Evolutionary conservation across 805 yeast species (phyloP), one percentile per base, ranked within the genome.

Genomic region (Maudiozyma saulgeensis): DNA sequence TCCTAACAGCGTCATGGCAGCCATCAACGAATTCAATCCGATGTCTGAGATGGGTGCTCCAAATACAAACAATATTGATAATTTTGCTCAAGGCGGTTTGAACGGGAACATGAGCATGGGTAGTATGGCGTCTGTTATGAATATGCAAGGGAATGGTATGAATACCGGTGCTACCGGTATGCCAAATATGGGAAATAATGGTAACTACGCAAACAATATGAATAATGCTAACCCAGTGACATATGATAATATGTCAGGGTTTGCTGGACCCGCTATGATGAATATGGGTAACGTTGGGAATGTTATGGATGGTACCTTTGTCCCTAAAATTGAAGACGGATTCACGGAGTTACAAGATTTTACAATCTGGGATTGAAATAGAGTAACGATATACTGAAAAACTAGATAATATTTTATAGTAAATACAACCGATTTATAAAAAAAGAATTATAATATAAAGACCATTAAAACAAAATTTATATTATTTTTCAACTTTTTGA

Each of bases 1-100:
- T 43, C 63, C 67, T 21, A 57, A 65, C 1, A 59, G 59, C 45
- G 54, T 64, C 12, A 60, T 61, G 26, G 68, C 63, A 45, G 68
- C 67, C 1, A 46, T 49, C 8, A 49, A 44, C 23, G 47, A 48
- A 35, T 48, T 44, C 16, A 44, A 48, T 44, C 50, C 50, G 18
- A 37, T 46, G 4, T 11, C 41, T 38, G 45, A 28, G 5, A 43
- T 43, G 32, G 39, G 39, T 9, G 32, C 13, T 37, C 16, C 46
- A 13, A 47, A 39, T 21, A 4, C 18, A 13, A 37, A 25, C 16
- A 40, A 19, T 5, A 6, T 42, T 3, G 49, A 42, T 21, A 43
- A 19, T 25, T 47, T 28, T 32, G 18, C 13, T 11, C 23, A 25
- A 15, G 15, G 15, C 19, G 18, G 13, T 5, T 13, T 18, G 18